Evolutionary conservation across 768 basidiomycete species (phyloP), one percentile per base, ranked within the genome.

Genomic region (Suillus spraguei): DNA sequence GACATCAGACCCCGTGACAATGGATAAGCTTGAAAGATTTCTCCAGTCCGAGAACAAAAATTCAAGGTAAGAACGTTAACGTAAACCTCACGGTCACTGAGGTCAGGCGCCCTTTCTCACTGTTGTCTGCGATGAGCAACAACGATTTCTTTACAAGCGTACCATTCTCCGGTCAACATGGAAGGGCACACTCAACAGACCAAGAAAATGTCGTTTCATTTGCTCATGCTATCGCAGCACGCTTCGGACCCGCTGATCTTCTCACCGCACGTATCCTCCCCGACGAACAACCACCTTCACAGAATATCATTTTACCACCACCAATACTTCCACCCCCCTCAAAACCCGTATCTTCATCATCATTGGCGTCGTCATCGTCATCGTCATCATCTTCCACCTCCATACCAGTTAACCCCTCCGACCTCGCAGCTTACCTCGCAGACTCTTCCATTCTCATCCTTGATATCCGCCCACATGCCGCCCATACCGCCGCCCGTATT

Each of bases 401-500:
- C 55, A 38, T 64, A n/a, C 14, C 72, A 33, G 46, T 79, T 20
- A 20, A 65, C 2, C 76, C 81, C 20, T 61, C 69, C 3, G 69
- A 71, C 24, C 73, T 84, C 56, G 42, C 70, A 0, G 32, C 66
- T 0, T 68, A 76, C 65, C 68, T 83, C 16, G 63, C 72, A 0
- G 77, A 81, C 62, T 70, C 79, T 0, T 44, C 76, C 14, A 69
- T 76, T 35, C 88, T 99, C 71, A 76, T 97, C 69, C 82, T 99
- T 77, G 96, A 98, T 79, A 89, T 98, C 60, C 87, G 96, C 0
- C 88, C 94, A 13, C 91, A 92, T 76, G 88, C 89, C 20, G 85
- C 89, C 8, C 90, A 86, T 73, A 76, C 85, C 7, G 70, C 82
- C 10, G 87, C 87, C 28, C 89, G 94, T 58, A 68, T 97, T 36